Percentiles rank a stretch among this genome's conserved stretches.
Evolutionary conservation across 176 grass and related monocot genomes (phyloP).

Genomic region (Elaeis guineensis): DNA sequence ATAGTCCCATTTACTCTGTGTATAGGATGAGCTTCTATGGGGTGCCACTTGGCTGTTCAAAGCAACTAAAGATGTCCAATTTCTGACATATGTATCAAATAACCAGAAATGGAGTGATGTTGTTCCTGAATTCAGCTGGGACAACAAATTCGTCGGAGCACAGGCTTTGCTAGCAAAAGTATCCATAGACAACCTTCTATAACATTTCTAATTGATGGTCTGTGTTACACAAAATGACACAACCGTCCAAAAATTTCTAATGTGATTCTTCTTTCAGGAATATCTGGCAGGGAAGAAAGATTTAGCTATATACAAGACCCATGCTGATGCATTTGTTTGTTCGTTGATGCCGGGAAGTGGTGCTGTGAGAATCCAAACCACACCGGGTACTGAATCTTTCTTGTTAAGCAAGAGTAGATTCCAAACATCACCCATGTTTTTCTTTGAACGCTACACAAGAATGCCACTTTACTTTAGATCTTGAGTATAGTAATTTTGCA

Average conservation of each 20-base stretch:
- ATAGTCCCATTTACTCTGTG: background rate
- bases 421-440: no score
- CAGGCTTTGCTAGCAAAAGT: conserved; percentile 48
- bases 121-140: conserved; percentile 48
- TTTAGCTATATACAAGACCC: conserved; percentile 38
- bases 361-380: conserved; percentile 32
- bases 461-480: no score
- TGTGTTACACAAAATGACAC: no score
- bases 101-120: conserved; percentile 32
- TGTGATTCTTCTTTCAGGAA: conserved; percentile 23
- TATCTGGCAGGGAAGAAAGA: conserved; percentile 40
- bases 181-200: no score
- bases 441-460: no score
- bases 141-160: conserved; percentile 43
- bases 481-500: no score
- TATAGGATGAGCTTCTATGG: conserved; percentile 55
- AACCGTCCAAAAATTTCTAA: background rate
- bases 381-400: conserved; percentile 23
- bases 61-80: conserved; percentile 34
- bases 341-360: conserved; percentile 49
- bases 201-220: no score
- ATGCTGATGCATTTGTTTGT: conserved; percentile 50
- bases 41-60: conserved; percentile 41
- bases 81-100: conserved; percentile 32
- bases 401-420: no score